phyloP scores from a whole-genome alignment of 495 filamentous ascomycete species.

The Cenococcum geophilum region DNA sequence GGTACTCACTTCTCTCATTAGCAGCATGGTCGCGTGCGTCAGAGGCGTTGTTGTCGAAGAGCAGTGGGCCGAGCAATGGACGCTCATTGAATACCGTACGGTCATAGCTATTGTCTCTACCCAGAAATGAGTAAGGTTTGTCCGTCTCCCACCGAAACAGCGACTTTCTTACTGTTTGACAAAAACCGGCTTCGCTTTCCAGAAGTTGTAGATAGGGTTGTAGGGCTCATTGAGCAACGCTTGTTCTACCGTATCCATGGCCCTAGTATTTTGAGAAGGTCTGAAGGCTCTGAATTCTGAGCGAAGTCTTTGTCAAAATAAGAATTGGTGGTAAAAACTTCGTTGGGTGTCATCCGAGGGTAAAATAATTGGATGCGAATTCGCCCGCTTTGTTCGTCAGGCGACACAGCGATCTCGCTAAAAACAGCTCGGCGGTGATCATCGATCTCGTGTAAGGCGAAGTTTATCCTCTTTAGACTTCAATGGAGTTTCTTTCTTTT shows the following conservation, averaged over 20 bases:
- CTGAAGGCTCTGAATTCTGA: constrained; percentile 2
- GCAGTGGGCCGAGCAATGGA: constrained; percentile 67
- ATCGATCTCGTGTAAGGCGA: not conserved
- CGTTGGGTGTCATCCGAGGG: not conserved
- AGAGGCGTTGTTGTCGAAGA: constrained; percentile 82
- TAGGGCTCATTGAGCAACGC: constrained; percentile 32
- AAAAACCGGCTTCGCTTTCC: constrained; percentile 30
- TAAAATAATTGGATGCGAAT: not conserved
- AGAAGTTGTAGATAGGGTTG: constrained; percentile 37
- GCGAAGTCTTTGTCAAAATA: not conserved
- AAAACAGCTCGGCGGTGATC: constrained; percentile 10
- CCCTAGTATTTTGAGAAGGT: constrained; percentile 15
- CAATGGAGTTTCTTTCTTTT: not conserved
- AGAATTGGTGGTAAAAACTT: not conserved
- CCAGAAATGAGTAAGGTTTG: constrained; percentile 10
- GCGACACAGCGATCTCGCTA: not conserved
- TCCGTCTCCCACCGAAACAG: not conserved
- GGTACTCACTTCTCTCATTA: constrained; percentile 61
- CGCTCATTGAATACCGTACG: constrained; percentile 55
- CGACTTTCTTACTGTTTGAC: constrained; percentile 36
- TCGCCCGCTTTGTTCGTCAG: not conserved
- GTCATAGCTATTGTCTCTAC: constrained; percentile 36
- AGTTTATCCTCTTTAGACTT: not conserved
- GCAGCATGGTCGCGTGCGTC: constrained; percentile 84
- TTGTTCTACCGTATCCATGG: constrained; percentile 18